Conservation (phyloP, 148 eudicot species). For the Amaranthus palmeri region DNA sequence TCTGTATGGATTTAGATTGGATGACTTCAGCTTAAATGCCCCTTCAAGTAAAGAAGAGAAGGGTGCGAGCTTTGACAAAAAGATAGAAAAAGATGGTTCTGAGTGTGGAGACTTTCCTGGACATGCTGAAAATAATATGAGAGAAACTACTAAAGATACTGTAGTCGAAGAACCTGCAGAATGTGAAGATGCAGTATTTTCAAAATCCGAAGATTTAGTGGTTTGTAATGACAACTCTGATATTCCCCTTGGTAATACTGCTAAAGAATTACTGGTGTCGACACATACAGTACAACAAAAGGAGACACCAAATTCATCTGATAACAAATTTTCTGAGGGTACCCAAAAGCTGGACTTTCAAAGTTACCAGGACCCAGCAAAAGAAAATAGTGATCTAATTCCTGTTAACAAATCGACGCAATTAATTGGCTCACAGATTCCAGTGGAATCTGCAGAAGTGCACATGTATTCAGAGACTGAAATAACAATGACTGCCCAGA, state of each 20-base stretch:
- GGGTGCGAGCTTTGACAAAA: slow-evolving; percentile 28
- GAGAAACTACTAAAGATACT: slow-evolving; percentile 24
- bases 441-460: slow-evolving; percentile 26
- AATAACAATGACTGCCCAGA: slow-evolving; percentile 10
- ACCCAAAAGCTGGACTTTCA: slow-evolving; percentile 25
- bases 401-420: slow-evolving; percentile 17
- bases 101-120: slow-evolving; percentile 29
- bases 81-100: slow-evolving; percentile 24
- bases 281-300: slow-evolving; percentile 21
- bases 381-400: slow-evolving; percentile 13
- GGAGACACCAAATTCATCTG: slow-evolving; percentile 24
- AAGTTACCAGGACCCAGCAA: slow-evolving; percentile 20
- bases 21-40: slow-evolving; percentile 47
- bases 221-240: neutral
- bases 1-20: slow-evolving; percentile 43
- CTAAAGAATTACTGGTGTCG: slow-evolving; percentile 27
- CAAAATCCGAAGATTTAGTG: slow-evolving; percentile 29
- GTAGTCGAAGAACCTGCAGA: slow-evolving; percentile 21
- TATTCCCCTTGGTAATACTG: slow-evolving; percentile 10
- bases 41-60: slow-evolving; percentile 36
- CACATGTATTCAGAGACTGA: slow-evolving; percentile 20
- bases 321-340: slow-evolving; percentile 14
- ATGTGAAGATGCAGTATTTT: slow-evolving; percentile 20
- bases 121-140: slow-evolving; percentile 19
- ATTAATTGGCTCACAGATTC: slow-evolving; percentile 18